Conservation (phyloP, 2,329 filamentous ascomycete species). For the Colletotrichum spaethianum region DNA sequence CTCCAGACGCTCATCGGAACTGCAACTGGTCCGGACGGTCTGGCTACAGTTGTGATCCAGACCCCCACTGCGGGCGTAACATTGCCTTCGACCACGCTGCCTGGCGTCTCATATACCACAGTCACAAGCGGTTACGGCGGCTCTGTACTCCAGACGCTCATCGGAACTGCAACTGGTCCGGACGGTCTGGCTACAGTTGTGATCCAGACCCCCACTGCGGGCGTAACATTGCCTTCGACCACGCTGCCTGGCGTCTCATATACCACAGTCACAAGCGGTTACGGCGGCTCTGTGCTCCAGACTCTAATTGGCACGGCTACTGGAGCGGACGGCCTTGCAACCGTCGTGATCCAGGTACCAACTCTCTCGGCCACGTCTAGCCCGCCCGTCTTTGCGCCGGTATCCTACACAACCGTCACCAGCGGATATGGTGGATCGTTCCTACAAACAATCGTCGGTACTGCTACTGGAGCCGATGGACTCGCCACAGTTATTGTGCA, state of each 20-base stretch:
- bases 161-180: not conserved
- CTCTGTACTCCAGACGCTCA: not conserved
- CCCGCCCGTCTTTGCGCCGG: not conserved
- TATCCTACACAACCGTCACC: not conserved
- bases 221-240: not conserved
- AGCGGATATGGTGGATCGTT: constrained; percentile 3
- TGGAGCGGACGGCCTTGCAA: constrained; percentile 26
- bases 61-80: not conserved
- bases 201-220: not conserved
- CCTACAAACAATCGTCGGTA: constrained; percentile 19
- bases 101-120: not conserved
- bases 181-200: constrained; percentile 1
- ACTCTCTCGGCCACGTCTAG: not conserved
- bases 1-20: not conserved
- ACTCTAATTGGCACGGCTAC: constrained; percentile 1
- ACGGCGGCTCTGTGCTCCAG: not conserved
- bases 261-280: constrained; percentile 13
- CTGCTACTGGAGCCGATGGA: constrained; percentile 2
- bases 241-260: not conserved
- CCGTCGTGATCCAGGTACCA: constrained; percentile 18
- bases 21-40: not conserved
- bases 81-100: no score
- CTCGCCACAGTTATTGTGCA: constrained; percentile 25
- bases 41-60: constrained; percentile 4
- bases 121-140: not conserved